Evolutionary conservation across 2,329 filamentous ascomycete species (phyloP).

Genomic region (Fusarium scirpi): DNA sequence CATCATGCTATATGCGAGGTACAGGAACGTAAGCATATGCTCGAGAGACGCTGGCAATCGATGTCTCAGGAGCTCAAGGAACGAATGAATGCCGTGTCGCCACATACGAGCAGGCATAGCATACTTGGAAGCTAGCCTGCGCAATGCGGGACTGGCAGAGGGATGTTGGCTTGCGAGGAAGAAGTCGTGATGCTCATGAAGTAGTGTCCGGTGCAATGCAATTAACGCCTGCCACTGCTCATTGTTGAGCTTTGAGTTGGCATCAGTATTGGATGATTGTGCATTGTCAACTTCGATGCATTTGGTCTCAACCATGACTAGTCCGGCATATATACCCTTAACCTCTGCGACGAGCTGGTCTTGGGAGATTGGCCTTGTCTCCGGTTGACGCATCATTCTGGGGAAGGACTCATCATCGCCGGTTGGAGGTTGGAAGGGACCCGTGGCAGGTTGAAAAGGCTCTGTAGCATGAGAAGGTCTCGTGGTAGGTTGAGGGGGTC

Average conservation of each 20-base stretch:
- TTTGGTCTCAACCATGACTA: constrained; percentile 88
- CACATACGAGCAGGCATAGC: constrained; percentile 95
- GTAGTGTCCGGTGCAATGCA: constrained; percentile 80
- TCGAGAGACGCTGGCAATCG: constrained; percentile 82
- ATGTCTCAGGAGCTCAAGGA: constrained; percentile 81
- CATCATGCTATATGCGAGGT: constrained; percentile 91
- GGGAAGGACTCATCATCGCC: constrained; percentile 20
- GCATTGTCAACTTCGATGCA: constrained; percentile 85
- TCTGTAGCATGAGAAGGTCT: constrained; percentile 10
- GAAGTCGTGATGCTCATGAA: constrained; percentile 88
- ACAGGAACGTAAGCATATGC: constrained; percentile 92
- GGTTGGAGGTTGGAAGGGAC: not conserved
- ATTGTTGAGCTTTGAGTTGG: constrained; percentile 61
- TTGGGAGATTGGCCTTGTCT: constrained; percentile 68
- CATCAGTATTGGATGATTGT: constrained; percentile 61
- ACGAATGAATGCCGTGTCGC: constrained; percentile 90
- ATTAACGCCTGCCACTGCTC: constrained; percentile 90
- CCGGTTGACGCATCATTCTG: constrained; percentile 36
- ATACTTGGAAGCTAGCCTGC: constrained; percentile 80
- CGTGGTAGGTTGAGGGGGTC: not conserved
- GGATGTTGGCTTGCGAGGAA: constrained; percentile 91
- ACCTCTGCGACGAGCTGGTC: constrained; percentile 85
- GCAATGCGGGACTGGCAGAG: constrained; percentile 75
- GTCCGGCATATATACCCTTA: constrained; percentile 83
- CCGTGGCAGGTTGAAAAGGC: constrained; percentile 2